Base-by-base conservation (phyloP, 768 basidiomycete species). In the Lactarius tabidus region DNA sequence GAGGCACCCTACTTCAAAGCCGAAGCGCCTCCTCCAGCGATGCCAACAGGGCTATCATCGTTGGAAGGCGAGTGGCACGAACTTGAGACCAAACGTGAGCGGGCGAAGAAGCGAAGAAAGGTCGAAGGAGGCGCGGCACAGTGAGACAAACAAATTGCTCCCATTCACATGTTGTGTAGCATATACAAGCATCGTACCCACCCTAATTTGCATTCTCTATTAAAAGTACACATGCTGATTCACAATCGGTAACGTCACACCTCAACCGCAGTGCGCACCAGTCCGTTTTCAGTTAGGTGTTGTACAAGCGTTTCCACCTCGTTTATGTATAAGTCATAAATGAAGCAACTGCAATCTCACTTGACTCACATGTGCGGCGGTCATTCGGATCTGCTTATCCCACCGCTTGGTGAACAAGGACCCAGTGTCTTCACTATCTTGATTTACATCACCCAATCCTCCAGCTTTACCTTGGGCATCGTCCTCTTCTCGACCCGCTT, bases 11-110 rank as follows among this genome's bases (percentile, higher is more conserved):
- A 98, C 77, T 99, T 99, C 76, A 84, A 78, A 51, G 76, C 82
- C 57, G 95, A 98, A 75, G 79, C 84, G 48, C 97, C 97, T 1
- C 71, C 75, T 35, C 83, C 93, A 61, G 82, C 84, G 69, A 81
- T 83, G 53, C 97, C 97, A 3, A 77, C 82, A 23, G 89, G 92
- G 94, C 77, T 98, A 64, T 83, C 89, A 15, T 83, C 83, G 15
- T 77, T 97, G 48, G 86, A 93, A 73, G 96, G 97, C 53, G 97
- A 98, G 75, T 98, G 95, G 92, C 97, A 99, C 76, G 97, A 99
- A 75, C 81, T 95, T 67, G 95, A 98, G 75, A 91, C 93, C 15
- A 99, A 98, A 76, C 83, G 88, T 63, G 94, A 98, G 78, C 84
- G 93, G 45, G 88, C 89, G 64, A 91, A 86, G 78, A 89, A 90